Percentiles rank a stretch among this genome's conserved stretches.
Conservation (phyloP, 306 rosid genomes). For the Fragaria nilgerrensis region DNA sequence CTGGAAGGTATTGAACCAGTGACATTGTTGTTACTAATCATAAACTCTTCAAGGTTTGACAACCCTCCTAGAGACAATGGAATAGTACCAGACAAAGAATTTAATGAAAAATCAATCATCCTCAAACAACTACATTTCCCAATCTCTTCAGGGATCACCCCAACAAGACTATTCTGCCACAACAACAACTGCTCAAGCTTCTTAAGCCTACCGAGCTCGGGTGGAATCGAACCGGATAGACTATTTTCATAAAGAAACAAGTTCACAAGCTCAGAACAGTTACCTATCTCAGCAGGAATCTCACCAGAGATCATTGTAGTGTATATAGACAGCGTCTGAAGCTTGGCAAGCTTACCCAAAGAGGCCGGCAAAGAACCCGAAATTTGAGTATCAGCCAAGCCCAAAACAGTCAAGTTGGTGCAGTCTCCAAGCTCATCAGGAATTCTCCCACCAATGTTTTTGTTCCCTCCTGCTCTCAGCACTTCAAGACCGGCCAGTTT, state of each 20-base stretch:
- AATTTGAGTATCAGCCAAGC: conserved; percentile 71
- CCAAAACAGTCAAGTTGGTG: conserved; percentile 66
- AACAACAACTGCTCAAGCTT: conserved; percentile 73
- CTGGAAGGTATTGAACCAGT: conserved; percentile 78
- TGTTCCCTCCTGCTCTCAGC: conserved; percentile 83
- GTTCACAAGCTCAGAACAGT: conserved; percentile 80
- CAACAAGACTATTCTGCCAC: conserved; percentile 80
- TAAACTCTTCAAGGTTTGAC: conserved; percentile 64
- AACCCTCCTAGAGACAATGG: conserved; percentile 67
- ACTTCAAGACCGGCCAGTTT: conserved; percentile 53
- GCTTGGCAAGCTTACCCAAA: conserved; percentile 61
- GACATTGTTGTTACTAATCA: conserved; percentile 88
- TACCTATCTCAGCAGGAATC: conserved; percentile 82
- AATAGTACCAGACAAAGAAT: conserved; percentile 75
- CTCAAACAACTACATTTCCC: conserved; percentile 76
- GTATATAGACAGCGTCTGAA: conserved; percentile 75
- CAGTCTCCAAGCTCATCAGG: conserved; percentile 78
- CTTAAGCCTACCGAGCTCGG: conserved; percentile 68
- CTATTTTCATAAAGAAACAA: conserved; percentile 82
- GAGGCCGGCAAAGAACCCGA: conserved; percentile 78
- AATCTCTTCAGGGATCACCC: conserved; percentile 77
- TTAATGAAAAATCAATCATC: conserved; percentile 80
- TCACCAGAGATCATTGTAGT: conserved; percentile 92
- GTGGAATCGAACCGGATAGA: conserved; percentile 77
- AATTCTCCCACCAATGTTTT: conserved; percentile 61